Evolutionary conservation across 306 rosid genomes (phyloP).

Genomic region (Gastrolobium bilobum): DNA sequence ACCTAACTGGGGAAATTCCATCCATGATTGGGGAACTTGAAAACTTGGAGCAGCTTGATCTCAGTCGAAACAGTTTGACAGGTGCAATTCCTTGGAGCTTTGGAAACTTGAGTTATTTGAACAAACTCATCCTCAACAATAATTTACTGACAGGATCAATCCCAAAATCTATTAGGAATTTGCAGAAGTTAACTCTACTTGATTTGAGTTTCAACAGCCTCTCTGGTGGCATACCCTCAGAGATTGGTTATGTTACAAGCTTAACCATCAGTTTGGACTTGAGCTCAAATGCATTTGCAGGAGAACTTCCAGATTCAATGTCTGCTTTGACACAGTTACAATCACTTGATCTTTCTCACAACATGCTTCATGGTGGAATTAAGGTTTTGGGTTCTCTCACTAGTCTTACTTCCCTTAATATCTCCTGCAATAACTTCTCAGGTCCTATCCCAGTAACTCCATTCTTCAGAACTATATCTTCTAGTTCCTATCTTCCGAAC

Average conservation of each 20-base stretch:
- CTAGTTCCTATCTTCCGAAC: slow-evolving; percentile 71
- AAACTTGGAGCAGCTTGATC: slow-evolving; percentile 95
- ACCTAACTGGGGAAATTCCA: slow-evolving; percentile 82
- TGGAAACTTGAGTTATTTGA: slow-evolving; percentile 91
- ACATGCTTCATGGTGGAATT: slow-evolving; percentile 73
- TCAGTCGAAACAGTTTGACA: slow-evolving; percentile 82
- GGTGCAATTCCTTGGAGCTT: slow-evolving; percentile 86
- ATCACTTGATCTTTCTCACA: slow-evolving; percentile 89
- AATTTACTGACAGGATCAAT: slow-evolving; percentile 79
- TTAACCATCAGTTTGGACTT: slow-evolving; percentile 90
- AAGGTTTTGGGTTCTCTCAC: slow-evolving; percentile 79
- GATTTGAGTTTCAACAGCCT: slow-evolving; percentile 91
- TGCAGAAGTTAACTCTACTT: slow-evolving; percentile 84
- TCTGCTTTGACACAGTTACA: slow-evolving; percentile 79
- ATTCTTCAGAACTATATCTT: slow-evolving; percentile 79
- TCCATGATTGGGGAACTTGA: slow-evolving; percentile 79
- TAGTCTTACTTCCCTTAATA: slow-evolving; percentile 84
- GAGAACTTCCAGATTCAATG: slow-evolving; percentile 84
- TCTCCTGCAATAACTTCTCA: slow-evolving; percentile 90
- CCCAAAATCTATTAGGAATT: slow-evolving; percentile 73
- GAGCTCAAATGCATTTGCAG: slow-evolving; percentile 76
- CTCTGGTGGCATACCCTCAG: slow-evolving; percentile 79
- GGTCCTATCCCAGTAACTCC: slow-evolving; percentile 94
- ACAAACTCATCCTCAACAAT: slow-evolving; percentile 88
- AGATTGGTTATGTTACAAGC: slow-evolving; percentile 85